Conservation (phyloP, 768 basidiomycete species). For the Kwoniella botswanensis region DNA sequence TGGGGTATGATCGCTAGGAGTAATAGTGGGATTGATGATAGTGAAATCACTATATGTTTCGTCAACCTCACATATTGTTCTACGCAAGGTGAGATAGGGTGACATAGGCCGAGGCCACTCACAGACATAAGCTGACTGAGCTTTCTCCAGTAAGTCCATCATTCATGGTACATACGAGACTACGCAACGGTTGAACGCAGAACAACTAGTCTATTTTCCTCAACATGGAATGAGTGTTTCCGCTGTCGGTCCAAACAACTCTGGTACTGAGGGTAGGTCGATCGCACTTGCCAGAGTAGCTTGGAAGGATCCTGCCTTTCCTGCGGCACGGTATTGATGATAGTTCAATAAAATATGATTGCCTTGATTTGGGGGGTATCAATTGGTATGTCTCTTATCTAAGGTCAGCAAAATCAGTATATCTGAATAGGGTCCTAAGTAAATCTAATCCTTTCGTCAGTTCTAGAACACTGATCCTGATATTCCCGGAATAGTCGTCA, state of each 20-base stretch:
- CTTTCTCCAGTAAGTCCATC: constrained; percentile 14
- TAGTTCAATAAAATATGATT: not conserved
- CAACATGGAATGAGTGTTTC: not conserved
- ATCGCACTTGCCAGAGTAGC: not conserved
- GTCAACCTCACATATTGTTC: not conserved
- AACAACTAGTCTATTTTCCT: too few relatives aligned
- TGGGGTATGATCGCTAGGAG: constrained; percentile 5
- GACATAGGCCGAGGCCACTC: not conserved
- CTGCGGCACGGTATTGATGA: not conserved
- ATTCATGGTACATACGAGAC: not conserved
- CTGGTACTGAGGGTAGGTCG: not conserved
- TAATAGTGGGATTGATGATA: constrained; percentile 9
- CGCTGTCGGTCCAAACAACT: not conserved
- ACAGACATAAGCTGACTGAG: constrained; percentile 16
- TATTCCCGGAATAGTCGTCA: not conserved
- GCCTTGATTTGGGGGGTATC: not conserved
- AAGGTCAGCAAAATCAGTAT: not conserved
- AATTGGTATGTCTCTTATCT: not conserved
- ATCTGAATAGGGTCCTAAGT: not conserved
- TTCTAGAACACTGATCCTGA: not conserved
- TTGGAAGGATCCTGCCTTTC: constrained; percentile 14
- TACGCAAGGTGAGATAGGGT: not conserved
- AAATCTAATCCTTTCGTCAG: not conserved
- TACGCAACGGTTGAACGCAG: too few relatives aligned
- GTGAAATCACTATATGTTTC: constrained; percentile 1